A percentile compares a stretch with the other conserved stretches of the same genome.
Conservation (phyloP, 495 filamentous ascomycete genomes). For the Talaromyces proteolyticus region DNA sequence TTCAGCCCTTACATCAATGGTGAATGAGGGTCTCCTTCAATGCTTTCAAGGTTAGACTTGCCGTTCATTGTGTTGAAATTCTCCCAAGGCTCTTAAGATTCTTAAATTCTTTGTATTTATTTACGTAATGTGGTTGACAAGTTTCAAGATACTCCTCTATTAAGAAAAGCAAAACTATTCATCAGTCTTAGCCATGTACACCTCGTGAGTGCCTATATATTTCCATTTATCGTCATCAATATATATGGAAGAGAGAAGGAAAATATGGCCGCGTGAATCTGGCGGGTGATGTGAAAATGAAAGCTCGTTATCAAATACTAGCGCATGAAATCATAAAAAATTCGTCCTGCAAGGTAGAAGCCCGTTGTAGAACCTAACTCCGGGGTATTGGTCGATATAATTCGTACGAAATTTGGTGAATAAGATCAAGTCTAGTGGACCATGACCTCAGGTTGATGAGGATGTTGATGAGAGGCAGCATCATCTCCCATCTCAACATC, state of each 20-base stretch:
- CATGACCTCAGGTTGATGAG: constrained; percentile 44
- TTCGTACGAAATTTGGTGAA: not conserved
- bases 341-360: not conserved
- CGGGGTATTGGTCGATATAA: constrained; percentile 3
- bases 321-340: not conserved
- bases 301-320: not conserved
- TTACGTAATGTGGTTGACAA: too few relatives aligned
- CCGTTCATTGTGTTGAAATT: too few relatives aligned
- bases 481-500: constrained; percentile 82
- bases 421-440: constrained; percentile 34
- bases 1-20: too few relatives aligned
- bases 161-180: too few relatives aligned
- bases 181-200: not conserved
- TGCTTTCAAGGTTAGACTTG: too few relatives aligned
- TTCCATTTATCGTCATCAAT: not conserved
- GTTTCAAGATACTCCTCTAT: too few relatives aligned
- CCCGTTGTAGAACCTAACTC: constrained; percentile 3
- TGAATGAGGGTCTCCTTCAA: too few relatives aligned
- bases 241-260: not conserved
- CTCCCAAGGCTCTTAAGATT: too few relatives aligned
- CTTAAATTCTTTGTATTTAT: too few relatives aligned
- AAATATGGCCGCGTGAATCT: too few relatives aligned
- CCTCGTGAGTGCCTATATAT: not conserved
- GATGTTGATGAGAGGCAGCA: constrained; percentile 20
- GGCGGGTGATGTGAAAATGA: not conserved